Evolutionary conservation across 805 yeast species (phyloP).

Genomic region (Tetrapisispora arboricola): DNA sequence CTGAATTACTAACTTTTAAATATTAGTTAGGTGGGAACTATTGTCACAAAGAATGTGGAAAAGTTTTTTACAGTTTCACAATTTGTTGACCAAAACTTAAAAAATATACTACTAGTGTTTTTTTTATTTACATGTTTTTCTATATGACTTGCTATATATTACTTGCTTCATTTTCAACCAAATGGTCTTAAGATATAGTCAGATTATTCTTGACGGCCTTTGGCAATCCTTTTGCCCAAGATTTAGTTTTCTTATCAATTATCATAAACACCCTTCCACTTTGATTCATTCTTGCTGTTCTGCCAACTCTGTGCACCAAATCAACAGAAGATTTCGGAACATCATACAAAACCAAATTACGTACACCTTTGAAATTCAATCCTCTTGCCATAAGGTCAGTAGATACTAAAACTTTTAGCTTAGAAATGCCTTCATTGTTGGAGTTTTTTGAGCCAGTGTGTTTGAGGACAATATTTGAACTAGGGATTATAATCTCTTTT

Average conservation of each 20-base stretch:
- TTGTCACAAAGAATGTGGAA: no score
- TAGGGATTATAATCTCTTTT: constrained; percentile 17
- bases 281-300: constrained; percentile 89
- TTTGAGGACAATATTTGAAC: constrained; percentile 28
- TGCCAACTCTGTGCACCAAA: constrained; percentile 81
- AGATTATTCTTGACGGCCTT: constrained; percentile 47
- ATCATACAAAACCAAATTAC: constrained; percentile 76
- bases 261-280: constrained; percentile 81
- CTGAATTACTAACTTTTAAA: no score
- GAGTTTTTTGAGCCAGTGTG: background rate
- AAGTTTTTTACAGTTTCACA: no score
- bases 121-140: background rate
- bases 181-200: constrained; percentile 20
- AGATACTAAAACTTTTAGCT: constrained; percentile 62
- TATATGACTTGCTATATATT: background rate
- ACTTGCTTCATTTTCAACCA: background rate
- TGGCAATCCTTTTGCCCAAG: constrained; percentile 78
- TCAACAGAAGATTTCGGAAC: constrained; percentile 80
- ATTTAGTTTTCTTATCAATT: constrained; percentile 53
- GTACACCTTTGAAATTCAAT: constrained; percentile 68
- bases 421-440: background rate
- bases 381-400: constrained; percentile 91
- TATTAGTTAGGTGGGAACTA: no score
- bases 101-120: background rate
- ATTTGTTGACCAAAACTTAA: no score